These are phyloP conservation scores for Bruguiera parviflora DNA, from an alignment of 345 rosid species.

Conservation along the genomic window DNA sequence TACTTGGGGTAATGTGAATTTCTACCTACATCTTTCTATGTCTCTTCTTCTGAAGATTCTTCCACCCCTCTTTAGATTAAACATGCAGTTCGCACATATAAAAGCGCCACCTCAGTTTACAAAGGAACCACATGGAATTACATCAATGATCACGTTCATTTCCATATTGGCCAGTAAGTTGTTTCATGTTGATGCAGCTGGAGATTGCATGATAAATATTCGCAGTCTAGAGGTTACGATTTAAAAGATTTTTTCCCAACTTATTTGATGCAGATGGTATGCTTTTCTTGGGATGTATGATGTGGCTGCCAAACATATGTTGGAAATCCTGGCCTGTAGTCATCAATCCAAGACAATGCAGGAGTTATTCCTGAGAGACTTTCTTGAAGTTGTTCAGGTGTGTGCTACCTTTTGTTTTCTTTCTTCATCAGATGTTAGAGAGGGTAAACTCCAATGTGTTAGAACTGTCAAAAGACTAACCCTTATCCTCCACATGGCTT, in stretches of 20 bases:
- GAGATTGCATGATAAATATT: conserved; percentile 8
- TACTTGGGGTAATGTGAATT: conserved; percentile 25
- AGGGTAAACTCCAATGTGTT: background rate
- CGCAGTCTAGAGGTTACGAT: conserved; percentile 8
- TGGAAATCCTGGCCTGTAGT: conserved; percentile 76
- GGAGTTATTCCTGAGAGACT: conserved; percentile 78
- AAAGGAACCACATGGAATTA: conserved; percentile 82
- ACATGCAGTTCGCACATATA: conserved; percentile 92
- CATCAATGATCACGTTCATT: conserved; percentile 93
- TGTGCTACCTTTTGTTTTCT: conserved; percentile 7
- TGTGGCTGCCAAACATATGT: conserved; percentile 71
- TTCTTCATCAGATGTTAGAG: conserved; percentile 22
- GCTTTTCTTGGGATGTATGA: conserved; percentile 85
- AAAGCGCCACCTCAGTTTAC: conserved; percentile 80
- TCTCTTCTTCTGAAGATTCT: conserved; percentile 22
- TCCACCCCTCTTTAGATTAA: conserved; percentile 52
- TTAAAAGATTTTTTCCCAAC: conserved; percentile 16
- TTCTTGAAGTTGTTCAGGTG: conserved; percentile 83
- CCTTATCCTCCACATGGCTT: background rate
- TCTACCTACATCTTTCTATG: conserved; percentile 5
- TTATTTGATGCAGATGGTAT: conserved; percentile 66
- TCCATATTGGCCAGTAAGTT: conserved; percentile 94
- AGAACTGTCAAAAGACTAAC: background rate
- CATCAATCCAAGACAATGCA: conserved; percentile 89
- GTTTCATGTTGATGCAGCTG: conserved; percentile 13